Percentiles rank a stretch among this genome's conserved stretches.
Evolutionary conservation across 495 filamentous ascomycete species (phyloP).

Genomic region (Neurospora cerealis): DNA sequence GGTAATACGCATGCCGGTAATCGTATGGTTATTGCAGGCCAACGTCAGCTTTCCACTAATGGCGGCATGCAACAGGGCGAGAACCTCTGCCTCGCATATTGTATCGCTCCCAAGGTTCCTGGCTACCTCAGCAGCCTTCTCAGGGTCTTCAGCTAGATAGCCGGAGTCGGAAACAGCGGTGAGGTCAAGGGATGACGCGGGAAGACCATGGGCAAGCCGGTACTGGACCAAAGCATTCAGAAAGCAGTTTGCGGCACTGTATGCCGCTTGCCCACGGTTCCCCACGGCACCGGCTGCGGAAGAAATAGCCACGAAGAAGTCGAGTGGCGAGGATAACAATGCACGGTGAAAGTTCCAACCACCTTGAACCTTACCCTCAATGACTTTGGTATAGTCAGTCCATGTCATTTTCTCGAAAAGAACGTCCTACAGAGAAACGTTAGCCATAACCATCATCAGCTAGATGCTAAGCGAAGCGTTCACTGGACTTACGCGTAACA

Average conservation of each 20-base stretch:
- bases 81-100: slow-evolving; percentile 42
- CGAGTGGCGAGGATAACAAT: slow-evolving; percentile 39
- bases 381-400: slow-evolving; percentile 38
- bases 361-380: slow-evolving; percentile 46
- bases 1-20: slow-evolving; percentile 44
- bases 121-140: slow-evolving; percentile 36
- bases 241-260: slow-evolving; percentile 56
- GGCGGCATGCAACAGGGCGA: slow-evolving; percentile 37
- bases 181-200: slow-evolving; percentile 44
- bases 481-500: slow-evolving; percentile 37
- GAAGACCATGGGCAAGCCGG: slow-evolving; percentile 33
- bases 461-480: neutral
- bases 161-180: slow-evolving; percentile 47
- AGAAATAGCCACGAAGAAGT: slow-evolving; percentile 59
- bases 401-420: slow-evolving; percentile 46
- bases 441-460: neutral
- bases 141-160: slow-evolving; percentile 40
- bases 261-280: slow-evolving; percentile 51
- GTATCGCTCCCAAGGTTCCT: slow-evolving; percentile 40
- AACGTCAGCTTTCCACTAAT: slow-evolving; percentile 29
- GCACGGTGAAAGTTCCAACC: slow-evolving; percentile 48
- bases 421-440: slow-evolving; percentile 29
- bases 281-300: slow-evolving; percentile 53
- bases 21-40: slow-evolving; percentile 37
- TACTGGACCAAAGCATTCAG: slow-evolving; percentile 44